These are phyloP conservation scores for Trametes cingulata DNA, from an alignment of 768 basidiomycete species.

Conservation along the genomic window DNA sequence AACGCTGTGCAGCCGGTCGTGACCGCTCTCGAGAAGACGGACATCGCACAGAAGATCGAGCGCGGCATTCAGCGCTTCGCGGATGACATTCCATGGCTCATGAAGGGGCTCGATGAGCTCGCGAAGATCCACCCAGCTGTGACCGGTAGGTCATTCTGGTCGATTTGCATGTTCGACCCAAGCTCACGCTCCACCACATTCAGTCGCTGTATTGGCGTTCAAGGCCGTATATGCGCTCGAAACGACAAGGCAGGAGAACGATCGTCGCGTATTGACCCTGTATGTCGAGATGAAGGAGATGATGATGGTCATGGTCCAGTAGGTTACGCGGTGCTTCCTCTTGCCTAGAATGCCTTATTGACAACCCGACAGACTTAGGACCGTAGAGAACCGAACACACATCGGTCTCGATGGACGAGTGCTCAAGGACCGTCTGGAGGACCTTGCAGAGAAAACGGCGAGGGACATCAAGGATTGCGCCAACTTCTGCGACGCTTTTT, in stretches of 20 bases:
- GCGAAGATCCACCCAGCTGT: slow-evolving; percentile 31
- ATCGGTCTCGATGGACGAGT: slow-evolving; percentile 36
- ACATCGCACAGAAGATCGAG: slow-evolving; percentile 14
- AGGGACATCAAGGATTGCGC: slow-evolving; percentile 45
- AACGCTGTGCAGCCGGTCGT: too few species aligned
- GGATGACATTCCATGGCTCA: slow-evolving; percentile 28
- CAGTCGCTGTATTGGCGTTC: slow-evolving; percentile 7
- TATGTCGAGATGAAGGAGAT: slow-evolving; percentile 45
- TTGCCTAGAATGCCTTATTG: too few species aligned
- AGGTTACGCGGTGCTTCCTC: slow-evolving; percentile 21
- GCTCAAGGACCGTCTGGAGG: slow-evolving; percentile 35
- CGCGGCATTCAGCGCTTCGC: slow-evolving; percentile 20
- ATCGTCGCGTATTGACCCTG: not conserved
- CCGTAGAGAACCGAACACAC: too few species aligned
- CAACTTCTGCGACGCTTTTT: slow-evolving; percentile 47
- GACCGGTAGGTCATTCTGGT: slow-evolving; percentile 26
- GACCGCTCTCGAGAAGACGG: too few species aligned
- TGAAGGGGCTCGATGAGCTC: slow-evolving; percentile 31
- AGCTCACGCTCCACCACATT: not conserved
- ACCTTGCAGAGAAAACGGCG: slow-evolving; percentile 34
- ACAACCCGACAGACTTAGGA: too few species aligned
- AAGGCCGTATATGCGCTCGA: not conserved
- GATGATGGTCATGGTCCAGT: slow-evolving; percentile 49
- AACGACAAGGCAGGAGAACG: not conserved
- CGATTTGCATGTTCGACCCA: too few species aligned